Percentiles rank a stretch among this genome's conserved stretches.
These are phyloP conservation scores for Entomortierella parvispora DNA, from an alignment of 192 early-diverging fungal genomes.

Conservation along the genomic window DNA sequence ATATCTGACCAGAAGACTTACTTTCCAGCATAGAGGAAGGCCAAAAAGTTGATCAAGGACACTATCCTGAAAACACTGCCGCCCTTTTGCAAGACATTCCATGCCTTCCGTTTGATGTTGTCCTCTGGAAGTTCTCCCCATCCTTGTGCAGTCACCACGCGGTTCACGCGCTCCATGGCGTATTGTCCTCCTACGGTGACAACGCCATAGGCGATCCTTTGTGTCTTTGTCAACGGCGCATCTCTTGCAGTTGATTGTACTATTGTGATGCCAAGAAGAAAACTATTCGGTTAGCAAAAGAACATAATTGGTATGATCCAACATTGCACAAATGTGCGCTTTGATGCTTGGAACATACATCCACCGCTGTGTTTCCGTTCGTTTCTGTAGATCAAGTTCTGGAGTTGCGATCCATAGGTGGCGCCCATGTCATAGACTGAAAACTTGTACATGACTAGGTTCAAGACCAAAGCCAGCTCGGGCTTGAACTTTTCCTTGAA, in stretches of 20 bases:
- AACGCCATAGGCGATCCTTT: constrained; percentile 68
- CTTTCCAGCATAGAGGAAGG: constrained; percentile 86
- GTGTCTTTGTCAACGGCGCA: constrained; percentile 64
- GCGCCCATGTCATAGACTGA: constrained; percentile 80
- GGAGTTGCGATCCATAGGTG: constrained; percentile 83
- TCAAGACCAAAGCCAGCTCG: constrained; percentile 75
- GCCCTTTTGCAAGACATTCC: constrained; percentile 65
- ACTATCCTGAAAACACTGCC: constrained; percentile 70
- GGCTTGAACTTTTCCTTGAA: constrained; percentile 74
- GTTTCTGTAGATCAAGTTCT: constrained; percentile 86
- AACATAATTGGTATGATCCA: background rate
- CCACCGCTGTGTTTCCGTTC: constrained; percentile 66
- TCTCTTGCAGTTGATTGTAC: constrained; percentile 69
- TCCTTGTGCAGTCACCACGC: constrained; percentile 68
- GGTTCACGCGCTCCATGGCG: constrained; percentile 69
- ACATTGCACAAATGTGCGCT: background rate
- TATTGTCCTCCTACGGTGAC: constrained; percentile 80
- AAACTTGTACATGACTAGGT: constrained; percentile 76
- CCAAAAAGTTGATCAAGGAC: constrained; percentile 83
- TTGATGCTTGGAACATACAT: constrained; percentile 54
- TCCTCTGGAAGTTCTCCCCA: constrained; percentile 78
- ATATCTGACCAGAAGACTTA: too few relatives aligned
- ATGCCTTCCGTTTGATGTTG: constrained; percentile 61
- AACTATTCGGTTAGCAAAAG: constrained; percentile 1
- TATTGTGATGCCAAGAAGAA: constrained; percentile 17